Evolutionary conservation across 2,329 filamentous ascomycete species (phyloP).

Genomic region (Colletotrichum sp.): DNA sequence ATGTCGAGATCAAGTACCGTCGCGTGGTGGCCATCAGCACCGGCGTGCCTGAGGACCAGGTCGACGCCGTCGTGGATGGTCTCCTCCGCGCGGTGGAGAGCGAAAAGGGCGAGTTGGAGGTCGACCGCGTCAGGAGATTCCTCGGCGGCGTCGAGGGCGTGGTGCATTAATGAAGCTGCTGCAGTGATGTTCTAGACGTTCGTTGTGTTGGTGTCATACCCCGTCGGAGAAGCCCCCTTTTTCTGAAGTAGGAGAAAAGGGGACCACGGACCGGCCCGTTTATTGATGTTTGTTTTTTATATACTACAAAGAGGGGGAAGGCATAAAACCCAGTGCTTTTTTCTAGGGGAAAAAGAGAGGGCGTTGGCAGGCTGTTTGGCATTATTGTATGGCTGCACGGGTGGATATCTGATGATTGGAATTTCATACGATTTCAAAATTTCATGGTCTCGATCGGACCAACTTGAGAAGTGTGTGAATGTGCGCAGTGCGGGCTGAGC

Average conservation of each 20-base stretch:
- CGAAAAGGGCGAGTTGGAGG: conserved; percentile 77
- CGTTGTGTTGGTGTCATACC: conserved; percentile 8
- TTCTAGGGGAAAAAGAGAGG: not conserved
- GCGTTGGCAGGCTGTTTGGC: not conserved
- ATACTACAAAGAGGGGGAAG: not conserved
- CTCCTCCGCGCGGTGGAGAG: conserved; percentile 90
- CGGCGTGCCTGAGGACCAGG: conserved; percentile 75
- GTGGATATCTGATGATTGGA: not conserved
- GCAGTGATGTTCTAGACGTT: not conserved
- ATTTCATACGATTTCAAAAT: not conserved
- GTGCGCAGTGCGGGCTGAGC: not conserved
- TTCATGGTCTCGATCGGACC: not conserved
- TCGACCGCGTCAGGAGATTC: conserved; percentile 79
- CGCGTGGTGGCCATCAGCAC: conserved; percentile 89
- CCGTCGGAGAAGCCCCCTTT: not conserved
- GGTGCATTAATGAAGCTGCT: conserved; percentile 35
- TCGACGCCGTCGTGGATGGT: conserved; percentile 81
- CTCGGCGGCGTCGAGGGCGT: conserved; percentile 77
- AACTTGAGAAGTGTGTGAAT: not conserved
- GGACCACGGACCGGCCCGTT: not conserved
- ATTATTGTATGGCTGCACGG: not conserved
- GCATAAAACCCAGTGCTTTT: not conserved
- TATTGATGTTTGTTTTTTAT: not conserved
- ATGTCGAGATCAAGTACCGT: conserved; percentile 86
- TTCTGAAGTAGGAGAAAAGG: not conserved